phyloP scores from a whole-genome alignment of 1,284 basidiomycete genomes.

The Rhodotorula sp. region DNA sequence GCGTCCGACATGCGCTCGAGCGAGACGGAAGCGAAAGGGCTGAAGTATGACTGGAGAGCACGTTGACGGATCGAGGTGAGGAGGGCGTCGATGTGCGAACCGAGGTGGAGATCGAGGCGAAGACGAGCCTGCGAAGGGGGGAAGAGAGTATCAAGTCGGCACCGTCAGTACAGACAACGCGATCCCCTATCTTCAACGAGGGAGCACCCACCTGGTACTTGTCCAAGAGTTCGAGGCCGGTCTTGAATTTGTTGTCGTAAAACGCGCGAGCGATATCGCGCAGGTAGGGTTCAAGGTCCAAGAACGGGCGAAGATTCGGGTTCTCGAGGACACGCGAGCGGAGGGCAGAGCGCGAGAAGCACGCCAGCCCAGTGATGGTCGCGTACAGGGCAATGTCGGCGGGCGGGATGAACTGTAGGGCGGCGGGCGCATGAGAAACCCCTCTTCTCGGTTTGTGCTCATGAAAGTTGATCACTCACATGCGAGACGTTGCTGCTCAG shows the following conservation, averaged over 20 bases:
- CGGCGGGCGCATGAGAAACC: too few relatives aligned
- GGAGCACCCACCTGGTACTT: constrained; percentile 63
- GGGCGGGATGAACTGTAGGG: constrained; percentile 64
- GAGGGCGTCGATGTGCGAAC: constrained; percentile 62
- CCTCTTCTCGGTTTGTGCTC: neutral
- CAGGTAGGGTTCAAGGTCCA: constrained; percentile 80
- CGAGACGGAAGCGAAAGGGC: constrained; percentile 75
- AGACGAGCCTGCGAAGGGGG: constrained; percentile 62
- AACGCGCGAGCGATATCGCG: constrained; percentile 79
- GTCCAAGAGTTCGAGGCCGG: constrained; percentile 68
- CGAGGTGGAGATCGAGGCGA: constrained; percentile 70
- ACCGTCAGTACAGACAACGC: too few relatives aligned
- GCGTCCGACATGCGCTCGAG: constrained; percentile 74
- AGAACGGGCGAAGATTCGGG: constrained; percentile 66
- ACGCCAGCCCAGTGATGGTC: constrained; percentile 74
- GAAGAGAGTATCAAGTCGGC: neutral
- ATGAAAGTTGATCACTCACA: constrained; percentile 10
- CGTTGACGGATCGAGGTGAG: constrained; percentile 66
- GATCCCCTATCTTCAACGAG: too few relatives aligned
- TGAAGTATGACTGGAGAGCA: constrained; percentile 77
- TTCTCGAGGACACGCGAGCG: constrained; percentile 67
- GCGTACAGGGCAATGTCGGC: constrained; percentile 81
- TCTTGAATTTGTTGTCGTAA: constrained; percentile 76
- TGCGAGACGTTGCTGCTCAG: constrained; percentile 14
- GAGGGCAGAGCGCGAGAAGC: constrained; percentile 66